A percentile compares a stretch with the other conserved stretches of the same genome.
Conservation (phyloP, 192 early-diverging fungal species). For the Paraglomus occultum region DNA sequence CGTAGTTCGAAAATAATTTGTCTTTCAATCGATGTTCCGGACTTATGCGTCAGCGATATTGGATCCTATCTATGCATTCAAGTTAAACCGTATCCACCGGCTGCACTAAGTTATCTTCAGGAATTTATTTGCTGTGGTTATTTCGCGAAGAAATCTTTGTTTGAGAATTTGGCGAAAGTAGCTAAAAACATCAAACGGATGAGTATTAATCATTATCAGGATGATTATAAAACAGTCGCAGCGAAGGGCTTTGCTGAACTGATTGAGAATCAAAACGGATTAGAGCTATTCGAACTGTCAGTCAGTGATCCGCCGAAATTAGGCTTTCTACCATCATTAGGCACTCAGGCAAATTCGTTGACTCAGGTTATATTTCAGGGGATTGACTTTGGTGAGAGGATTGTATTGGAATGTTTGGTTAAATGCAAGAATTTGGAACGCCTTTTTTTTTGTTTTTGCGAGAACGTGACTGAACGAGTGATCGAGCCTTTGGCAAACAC, state of each 20-base stretch:
- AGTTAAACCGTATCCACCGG: too few species aligned
- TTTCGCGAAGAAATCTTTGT: too few species aligned
- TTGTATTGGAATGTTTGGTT: not conserved
- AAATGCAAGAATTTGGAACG: constrained; percentile 12
- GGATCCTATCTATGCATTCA: too few species aligned
- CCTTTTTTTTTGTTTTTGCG: not conserved
- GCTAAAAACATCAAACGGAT: not conserved
- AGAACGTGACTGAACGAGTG: constrained; percentile 7
- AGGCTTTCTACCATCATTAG: constrained; percentile 9
- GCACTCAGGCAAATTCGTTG: constrained; percentile 4
- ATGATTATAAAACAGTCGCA: not conserved
- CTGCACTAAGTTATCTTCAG: too few species aligned
- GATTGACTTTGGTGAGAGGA: constrained; percentile 11
- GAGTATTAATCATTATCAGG: constrained; percentile 14
- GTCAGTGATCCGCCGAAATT: not conserved
- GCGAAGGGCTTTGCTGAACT: not conserved
- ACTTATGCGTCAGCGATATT: too few species aligned
- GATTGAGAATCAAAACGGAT: constrained; percentile 20
- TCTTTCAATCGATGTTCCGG: too few species aligned
- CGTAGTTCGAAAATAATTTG: too few species aligned
- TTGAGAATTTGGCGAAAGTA: too few species aligned
- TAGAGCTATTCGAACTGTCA: constrained; percentile 4
- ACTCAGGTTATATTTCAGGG: constrained; percentile 6
- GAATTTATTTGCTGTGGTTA: too few species aligned
- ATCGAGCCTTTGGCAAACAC: constrained; percentile 5